Percentiles rank a stretch among this genome's conserved stretches.
phyloP scores from a whole-genome alignment of 2,329 filamentous ascomycete species.

The Macrophomina phaseolina region DNA sequence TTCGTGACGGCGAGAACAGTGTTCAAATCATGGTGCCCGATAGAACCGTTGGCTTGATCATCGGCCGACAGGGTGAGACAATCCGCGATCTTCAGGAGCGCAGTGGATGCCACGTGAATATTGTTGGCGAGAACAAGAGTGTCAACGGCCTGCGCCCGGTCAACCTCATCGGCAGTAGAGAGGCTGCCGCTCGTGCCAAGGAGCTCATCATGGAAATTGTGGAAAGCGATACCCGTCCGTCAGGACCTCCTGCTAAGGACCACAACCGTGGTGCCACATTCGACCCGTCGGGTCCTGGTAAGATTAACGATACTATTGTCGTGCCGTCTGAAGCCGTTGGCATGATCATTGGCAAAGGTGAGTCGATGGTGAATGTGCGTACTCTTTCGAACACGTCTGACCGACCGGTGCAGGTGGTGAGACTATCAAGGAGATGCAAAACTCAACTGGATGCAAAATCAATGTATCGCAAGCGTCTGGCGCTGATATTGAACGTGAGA shows the following conservation, averaged over 20 bases:
- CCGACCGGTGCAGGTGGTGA: slow-evolving; percentile 67
- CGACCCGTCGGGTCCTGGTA: slow-evolving; percentile 55
- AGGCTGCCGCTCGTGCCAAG: slow-evolving; percentile 78
- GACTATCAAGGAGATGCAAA: slow-evolving; percentile 94
- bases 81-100: slow-evolving; percentile 91
- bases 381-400: slow-evolving; percentile 29
- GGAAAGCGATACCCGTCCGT: slow-evolving; percentile 73
- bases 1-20: slow-evolving; percentile 81
- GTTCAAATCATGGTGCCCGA: slow-evolving; percentile 95
- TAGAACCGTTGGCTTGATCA: slow-evolving; percentile 89
- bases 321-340: slow-evolving; percentile 91
- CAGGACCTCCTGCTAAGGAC: slow-evolving; percentile 45
- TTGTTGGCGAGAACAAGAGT: slow-evolving; percentile 91
- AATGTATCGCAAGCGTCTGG: slow-evolving; percentile 85
- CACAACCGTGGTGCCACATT: slow-evolving; percentile 47
- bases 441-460: slow-evolving; percentile 87
- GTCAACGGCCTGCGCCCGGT: slow-evolving; percentile 88
- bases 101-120: slow-evolving; percentile 94
- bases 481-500: slow-evolving; percentile 82
- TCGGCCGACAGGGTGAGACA: slow-evolving; percentile 90
- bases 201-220: slow-evolving; percentile 93
- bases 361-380: slow-evolving; percentile 17
- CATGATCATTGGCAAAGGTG: slow-evolving; percentile 92
- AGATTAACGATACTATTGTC: slow-evolving; percentile 80
- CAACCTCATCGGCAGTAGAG: slow-evolving; percentile 81